Evolutionary conservation across 2,329 filamentous ascomycete species (phyloP).

Genomic region (Cladosporium oxysporum): DNA sequence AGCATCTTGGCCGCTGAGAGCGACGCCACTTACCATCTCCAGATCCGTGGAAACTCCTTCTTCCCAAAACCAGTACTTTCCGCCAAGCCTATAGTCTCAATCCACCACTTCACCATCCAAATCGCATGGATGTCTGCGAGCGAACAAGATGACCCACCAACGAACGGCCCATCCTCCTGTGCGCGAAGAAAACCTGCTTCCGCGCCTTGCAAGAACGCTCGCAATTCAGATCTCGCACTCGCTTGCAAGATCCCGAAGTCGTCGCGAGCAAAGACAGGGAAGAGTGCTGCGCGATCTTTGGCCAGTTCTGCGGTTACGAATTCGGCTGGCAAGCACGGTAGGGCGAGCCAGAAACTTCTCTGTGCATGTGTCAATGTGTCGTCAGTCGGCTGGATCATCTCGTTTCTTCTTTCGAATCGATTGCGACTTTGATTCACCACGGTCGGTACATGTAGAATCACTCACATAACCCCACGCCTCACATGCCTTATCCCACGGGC

Average conservation of each 20-base stretch:
- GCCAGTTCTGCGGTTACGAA: conserved; percentile 25
- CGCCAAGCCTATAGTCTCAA: conserved; percentile 25
- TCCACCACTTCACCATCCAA: conserved; percentile 30
- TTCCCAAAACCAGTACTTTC: conserved; percentile 24
- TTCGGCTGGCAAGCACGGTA: conserved; percentile 25
- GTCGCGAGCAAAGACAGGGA: conserved; percentile 27
- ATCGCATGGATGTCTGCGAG: conserved; percentile 28
- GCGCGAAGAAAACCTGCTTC: conserved; percentile 26
- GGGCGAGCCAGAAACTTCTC: conserved; percentile 24
- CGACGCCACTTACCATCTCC: conserved; percentile 25
- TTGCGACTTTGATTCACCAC: background rate
- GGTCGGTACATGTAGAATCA: background rate
- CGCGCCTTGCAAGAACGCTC: conserved; percentile 23
- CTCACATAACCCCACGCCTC: conserved; percentile 29
- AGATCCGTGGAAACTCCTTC: conserved; percentile 25
- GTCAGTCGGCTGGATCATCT: background rate
- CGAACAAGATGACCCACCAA: conserved; percentile 22
- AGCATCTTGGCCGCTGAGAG: background rate
- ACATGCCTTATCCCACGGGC: conserved; percentile 21
- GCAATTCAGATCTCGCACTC: conserved; percentile 25
- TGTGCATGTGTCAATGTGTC: background rate
- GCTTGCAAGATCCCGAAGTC: conserved; percentile 26
- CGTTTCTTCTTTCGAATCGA: background rate
- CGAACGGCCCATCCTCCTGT: conserved; percentile 19
- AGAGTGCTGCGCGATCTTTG: conserved; percentile 26